Conservation (phyloP, 225 moss, liverwort and hornwort genomes). For the Antitrichia curtipendula region DNA sequence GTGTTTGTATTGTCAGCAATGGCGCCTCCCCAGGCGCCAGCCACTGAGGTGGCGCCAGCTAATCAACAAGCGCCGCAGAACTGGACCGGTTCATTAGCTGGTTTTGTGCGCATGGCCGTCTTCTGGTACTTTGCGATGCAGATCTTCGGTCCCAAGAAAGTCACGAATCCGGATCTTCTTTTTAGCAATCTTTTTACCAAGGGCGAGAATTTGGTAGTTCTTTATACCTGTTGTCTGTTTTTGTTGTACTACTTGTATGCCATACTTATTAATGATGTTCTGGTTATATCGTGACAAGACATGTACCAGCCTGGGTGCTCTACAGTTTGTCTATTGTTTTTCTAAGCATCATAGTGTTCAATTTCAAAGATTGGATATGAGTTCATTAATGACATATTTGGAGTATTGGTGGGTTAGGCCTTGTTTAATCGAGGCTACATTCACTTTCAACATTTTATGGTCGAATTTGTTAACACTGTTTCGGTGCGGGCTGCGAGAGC, state of each 20-base stretch:
- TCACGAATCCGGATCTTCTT: slow-evolving; percentile 37
- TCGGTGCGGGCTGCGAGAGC: neutral
- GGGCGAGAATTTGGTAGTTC: slow-evolving; percentile 58
- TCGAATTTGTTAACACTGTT: neutral
- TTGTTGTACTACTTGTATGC: neutral
- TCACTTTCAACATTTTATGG: neutral
- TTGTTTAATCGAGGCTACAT: neutral
- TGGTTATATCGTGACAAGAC: neutral
- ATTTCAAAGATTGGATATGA: neutral
- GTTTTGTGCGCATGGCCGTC: slow-evolving; percentile 73
- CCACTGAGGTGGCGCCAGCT: slow-evolving; percentile 36
- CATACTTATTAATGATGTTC: neutral
- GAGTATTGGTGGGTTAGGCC: neutral
- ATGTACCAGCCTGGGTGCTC: neutral
- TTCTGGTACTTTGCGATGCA: slow-evolving; percentile 94
- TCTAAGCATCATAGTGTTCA: neutral
- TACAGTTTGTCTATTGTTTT: neutral
- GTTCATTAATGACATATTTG: neutral
- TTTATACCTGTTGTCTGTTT: neutral
- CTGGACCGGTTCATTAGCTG: slow-evolving; percentile 37
- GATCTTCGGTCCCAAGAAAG: slow-evolving; percentile 70
- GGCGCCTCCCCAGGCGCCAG: slow-evolving; percentile 64
- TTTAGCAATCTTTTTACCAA: slow-evolving; percentile 60
- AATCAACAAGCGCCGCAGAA: slow-evolving; percentile 48
- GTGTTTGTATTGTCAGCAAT: slow-evolving; percentile 17